A percentile compares a stretch with the other conserved stretches of the same genome.
phyloP scores from a whole-genome alignment of 192 early-diverging fungal genomes.

The Pecoramyces ruminantium region DNA sequence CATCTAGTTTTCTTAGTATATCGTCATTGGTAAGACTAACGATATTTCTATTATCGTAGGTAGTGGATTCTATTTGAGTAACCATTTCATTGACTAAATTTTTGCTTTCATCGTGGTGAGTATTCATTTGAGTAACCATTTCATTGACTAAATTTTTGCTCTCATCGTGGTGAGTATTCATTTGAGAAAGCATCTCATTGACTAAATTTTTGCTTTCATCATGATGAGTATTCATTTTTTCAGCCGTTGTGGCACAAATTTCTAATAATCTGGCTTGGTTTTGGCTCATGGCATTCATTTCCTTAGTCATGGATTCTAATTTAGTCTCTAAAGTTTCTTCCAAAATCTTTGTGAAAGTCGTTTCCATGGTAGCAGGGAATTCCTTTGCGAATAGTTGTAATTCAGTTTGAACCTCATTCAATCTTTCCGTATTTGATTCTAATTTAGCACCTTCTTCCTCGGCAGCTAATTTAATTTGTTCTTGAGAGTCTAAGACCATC shows the following conservation, averaged over 20 bases:
- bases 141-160: too few relatives aligned
- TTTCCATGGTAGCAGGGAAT: neutral
- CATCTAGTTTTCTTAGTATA: neutral
- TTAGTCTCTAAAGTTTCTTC: neutral
- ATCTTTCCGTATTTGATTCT: neutral
- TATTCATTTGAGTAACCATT: too few relatives aligned
- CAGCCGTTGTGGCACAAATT: neutral
- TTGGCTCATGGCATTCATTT: neutral
- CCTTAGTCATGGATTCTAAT: neutral
- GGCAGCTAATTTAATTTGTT: neutral
- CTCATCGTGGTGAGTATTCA: too few relatives aligned
- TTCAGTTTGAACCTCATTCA: neutral
- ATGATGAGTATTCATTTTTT: neutral
- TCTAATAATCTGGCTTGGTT: neutral
- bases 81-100: neutral
- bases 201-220: too few relatives aligned
- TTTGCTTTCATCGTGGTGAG: neutral
- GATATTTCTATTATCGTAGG: neutral
- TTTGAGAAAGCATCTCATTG: too few relatives aligned
- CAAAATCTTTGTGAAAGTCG: neutral
- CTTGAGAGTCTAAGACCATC: neutral
- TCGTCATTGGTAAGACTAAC: neutral
- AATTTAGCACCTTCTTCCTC: neutral
- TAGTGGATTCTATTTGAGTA: neutral
- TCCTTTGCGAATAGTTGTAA: neutral